phyloP scores from a whole-genome alignment of 257 asterid species.

The Scutellaria baicalensis region DNA sequence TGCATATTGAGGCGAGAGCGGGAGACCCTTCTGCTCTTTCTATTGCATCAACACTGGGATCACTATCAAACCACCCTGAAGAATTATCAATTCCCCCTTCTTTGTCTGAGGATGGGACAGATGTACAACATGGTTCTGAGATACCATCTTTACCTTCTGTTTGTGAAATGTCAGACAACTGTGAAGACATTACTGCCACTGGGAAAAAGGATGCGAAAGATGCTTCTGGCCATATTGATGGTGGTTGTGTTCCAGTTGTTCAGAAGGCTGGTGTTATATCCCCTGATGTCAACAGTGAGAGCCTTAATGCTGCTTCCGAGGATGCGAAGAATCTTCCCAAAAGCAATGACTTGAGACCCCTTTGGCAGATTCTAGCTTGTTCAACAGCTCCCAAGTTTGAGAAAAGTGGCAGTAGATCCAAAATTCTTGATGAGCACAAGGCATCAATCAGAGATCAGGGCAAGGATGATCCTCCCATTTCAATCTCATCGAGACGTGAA shows the following conservation, averaged over 20 bases:
- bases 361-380: conserved; percentile 40
- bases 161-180: conserved; percentile 48
- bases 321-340: conserved; percentile 40
- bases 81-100: conserved; percentile 57
- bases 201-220: conserved; percentile 67
- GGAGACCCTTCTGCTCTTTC: conserved; percentile 72
- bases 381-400: conserved; percentile 50
- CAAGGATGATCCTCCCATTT: conserved; percentile 54
- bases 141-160: conserved; percentile 53
- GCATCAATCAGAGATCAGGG: conserved; percentile 33
- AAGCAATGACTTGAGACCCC: conserved; percentile 48
- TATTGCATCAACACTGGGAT: conserved; percentile 68
- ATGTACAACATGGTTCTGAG: conserved; percentile 42
- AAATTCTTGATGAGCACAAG: conserved; percentile 47
- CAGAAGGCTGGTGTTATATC: conserved; percentile 42
- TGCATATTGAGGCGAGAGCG: conserved; percentile 63
- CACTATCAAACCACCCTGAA: conserved; percentile 51
- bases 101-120: conserved; percentile 44
- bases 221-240: conserved; percentile 40
- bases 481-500: conserved; percentile 54
- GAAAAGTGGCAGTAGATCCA: conserved; percentile 43
- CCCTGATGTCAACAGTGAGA: conserved; percentile 35
- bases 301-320: conserved; percentile 41
- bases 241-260: conserved; percentile 24
- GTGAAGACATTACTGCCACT: conserved; percentile 35